Percentiles rank a stretch among this genome's conserved stretches.
Evolutionary conservation across 805 yeast genomes (phyloP).

Genomic region (Wickerhamomyces sydowiorum): DNA sequence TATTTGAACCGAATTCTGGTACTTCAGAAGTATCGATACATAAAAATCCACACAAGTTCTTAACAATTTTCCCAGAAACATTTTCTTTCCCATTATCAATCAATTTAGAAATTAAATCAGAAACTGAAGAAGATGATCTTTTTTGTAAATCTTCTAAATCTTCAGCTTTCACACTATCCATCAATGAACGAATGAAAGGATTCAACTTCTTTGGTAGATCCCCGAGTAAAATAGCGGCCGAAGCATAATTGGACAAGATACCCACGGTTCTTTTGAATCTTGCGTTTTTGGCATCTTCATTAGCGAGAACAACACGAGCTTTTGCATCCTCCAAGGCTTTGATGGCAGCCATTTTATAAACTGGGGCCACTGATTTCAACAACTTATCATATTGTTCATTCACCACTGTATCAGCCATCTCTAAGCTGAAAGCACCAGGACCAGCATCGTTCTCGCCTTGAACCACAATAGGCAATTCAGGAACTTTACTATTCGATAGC

Average conservation of each 20-base stretch:
- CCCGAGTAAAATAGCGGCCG: slow-evolving; percentile 58
- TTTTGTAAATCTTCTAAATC: slow-evolving; percentile 58
- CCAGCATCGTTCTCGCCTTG: slow-evolving; percentile 95
- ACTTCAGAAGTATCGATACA: slow-evolving; percentile 96
- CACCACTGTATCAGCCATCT: slow-evolving; percentile 66
- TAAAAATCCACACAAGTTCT: slow-evolving; percentile 84
- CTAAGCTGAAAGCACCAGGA: slow-evolving; percentile 83
- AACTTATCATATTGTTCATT: slow-evolving; percentile 62
- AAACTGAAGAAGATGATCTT: slow-evolving; percentile 65
- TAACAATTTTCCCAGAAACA: slow-evolving; percentile 83
- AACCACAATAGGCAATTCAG: slow-evolving; percentile 81
- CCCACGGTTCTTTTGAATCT: slow-evolving; percentile 46
- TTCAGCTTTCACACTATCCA: slow-evolving; percentile 88
- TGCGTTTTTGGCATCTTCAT: slow-evolving; percentile 59
- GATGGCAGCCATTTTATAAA: slow-evolving; percentile 63
- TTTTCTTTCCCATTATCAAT: slow-evolving; percentile 51
- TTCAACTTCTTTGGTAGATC: slow-evolving; percentile 84
- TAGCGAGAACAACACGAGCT: slow-evolving; percentile 57
- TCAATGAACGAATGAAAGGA: slow-evolving; percentile 80
- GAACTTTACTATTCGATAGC: slow-evolving; percentile 62
- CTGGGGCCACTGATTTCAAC: slow-evolving; percentile 55
- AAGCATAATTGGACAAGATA: slow-evolving; percentile 70
- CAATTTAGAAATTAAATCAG: slow-evolving; percentile 57
- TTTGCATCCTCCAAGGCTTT: slow-evolving; percentile 77
- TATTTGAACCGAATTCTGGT: slow-evolving; percentile 79